Evolutionary conservation across 2,329 filamentous ascomycete genomes (phyloP).

Genomic region (Trichoderma sp.): DNA sequence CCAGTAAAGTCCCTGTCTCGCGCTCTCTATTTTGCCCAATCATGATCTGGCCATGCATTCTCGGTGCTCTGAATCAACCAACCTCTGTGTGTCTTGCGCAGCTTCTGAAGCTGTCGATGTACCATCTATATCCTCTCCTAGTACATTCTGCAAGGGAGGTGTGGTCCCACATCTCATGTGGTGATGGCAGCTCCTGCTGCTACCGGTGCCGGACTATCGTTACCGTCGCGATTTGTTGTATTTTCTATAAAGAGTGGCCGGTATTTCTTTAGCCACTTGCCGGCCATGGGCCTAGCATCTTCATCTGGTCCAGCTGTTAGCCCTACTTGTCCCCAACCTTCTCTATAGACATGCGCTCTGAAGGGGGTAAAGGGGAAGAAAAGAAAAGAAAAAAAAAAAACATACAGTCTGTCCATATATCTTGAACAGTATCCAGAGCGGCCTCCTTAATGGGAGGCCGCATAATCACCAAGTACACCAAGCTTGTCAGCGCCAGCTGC

Average conservation of each 20-base stretch:
- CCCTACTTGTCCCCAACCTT: neutral
- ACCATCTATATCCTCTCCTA: neutral
- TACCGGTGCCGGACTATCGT: constrained; percentile 23
- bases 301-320: constrained; percentile 44
- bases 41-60: neutral
- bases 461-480: constrained; percentile 66
- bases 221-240: constrained; percentile 27
- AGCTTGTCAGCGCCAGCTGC: constrained; percentile 59
- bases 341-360: neutral
- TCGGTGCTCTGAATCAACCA: no score
- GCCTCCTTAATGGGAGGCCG: constrained; percentile 61
- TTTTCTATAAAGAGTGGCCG: constrained; percentile 50
- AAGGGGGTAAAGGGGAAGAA: neutral
- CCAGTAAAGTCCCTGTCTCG: neutral
- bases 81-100: neutral
- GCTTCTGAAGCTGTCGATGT: neutral
- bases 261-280: constrained; percentile 60
- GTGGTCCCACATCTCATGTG: constrained; percentile 24
- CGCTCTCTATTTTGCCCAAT: constrained; percentile 3
- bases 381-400: constrained; percentile 20
- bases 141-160: neutral
- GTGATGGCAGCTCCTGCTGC: constrained; percentile 30
- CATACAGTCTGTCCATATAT: constrained; percentile 65
- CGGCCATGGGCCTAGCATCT: constrained; percentile 59
- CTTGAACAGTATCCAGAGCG: constrained; percentile 62